Evolutionary conservation across 2,329 filamentous ascomycete genomes (phyloP), one percentile per base, ranked within the genome.

Genomic region (Alternaria gaisen): DNA sequence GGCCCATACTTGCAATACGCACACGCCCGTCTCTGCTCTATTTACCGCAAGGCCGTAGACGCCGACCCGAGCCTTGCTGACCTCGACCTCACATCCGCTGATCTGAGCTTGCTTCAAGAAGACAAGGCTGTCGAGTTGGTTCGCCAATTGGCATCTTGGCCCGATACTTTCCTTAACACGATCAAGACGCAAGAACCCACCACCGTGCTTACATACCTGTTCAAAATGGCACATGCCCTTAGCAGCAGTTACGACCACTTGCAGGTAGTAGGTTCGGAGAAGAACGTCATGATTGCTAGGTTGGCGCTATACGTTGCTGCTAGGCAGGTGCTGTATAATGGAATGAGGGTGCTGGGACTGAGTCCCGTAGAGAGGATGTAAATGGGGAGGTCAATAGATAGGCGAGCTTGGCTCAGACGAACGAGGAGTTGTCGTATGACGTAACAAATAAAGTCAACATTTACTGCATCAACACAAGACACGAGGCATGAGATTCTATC

Each of bases 1-100:
- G 92, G 92, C 8, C 91, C 91, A 12, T 94, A 94, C 77, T 85
- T 96, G 43, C 92, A 96, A 82, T 93, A 94, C 74, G 91, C 91
- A 82, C 78, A 88, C 61, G 75, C 74, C 3, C 75, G 75, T 56
- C 72, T 78, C 48, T 77, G 75, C 68, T 75, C 70, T 51, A 77
- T 78, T 50, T 66, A 72, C 66, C 85, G 87, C 73, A 88, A 87
- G 77, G 84, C 86, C 18, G 81, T 80, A 50, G 63, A 70, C 11
- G 66, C 72, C 14, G 70, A 76, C 18, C 85, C 86, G 41, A 86
- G 90, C 7, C 58, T 77, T 18, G 65, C 71, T 36, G 63, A 77
- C 4, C 84, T 86, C 53, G 87, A 91, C 10, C 82, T 94, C 11
- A 81, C 80, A 12, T 89, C 91, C 20, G 91, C 91, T 22, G 87